Base-by-base conservation (phyloP, 2,329 filamentous ascomycete species). In the Coniella vitis region DNA sequence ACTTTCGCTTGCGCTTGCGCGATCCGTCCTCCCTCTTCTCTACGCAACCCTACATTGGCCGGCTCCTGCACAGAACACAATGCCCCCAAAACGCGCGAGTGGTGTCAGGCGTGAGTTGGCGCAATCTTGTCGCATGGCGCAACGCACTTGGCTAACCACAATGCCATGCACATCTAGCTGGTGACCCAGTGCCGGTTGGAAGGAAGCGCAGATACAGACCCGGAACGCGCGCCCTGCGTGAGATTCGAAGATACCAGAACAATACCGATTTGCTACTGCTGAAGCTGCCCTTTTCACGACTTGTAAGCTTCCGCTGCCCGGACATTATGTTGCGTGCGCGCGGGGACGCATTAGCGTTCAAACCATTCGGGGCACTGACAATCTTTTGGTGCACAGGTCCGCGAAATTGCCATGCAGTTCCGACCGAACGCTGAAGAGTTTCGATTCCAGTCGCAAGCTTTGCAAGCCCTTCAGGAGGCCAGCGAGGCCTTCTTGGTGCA, bases 401-500 rank as follows among this genome's bases (percentile, higher is more conserved):
- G 85, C 66, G 86, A 90, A 69, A 87, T 90, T 57, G 85, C 85
- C 4, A 63, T 87, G 22, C 69, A 75, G 1, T 74, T 84, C 53
- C 80, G 83, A 16, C 78, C 81, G 4, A 66, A 68, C 32, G 81
- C 79, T 52, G 73, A 81, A 49, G 84, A 87, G 53, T 81, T 97
- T 66, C 82, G 91, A 58, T 98, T 93, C 90, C 93, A 97, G 72
- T 94, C 87, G 47, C 91, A 95, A 60, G 91, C 93, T 45, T 93
- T 97, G 61, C 82, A 87, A 62, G 91, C 91, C 12, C 76, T 97
- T 3, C 91, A 97, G 69, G 91, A 97, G 74, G 89, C 91, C 13
- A 82, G 90, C n/a, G 91, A 97, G 71, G 91, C 91, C 4, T 97
- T 95, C 69, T 77, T 97, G 58, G 87, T 97, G 51, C 90, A 95